phyloP scores from a whole-genome alignment of 2,329 filamentous ascomycete species.

The Colletotrichum sojae region DNA sequence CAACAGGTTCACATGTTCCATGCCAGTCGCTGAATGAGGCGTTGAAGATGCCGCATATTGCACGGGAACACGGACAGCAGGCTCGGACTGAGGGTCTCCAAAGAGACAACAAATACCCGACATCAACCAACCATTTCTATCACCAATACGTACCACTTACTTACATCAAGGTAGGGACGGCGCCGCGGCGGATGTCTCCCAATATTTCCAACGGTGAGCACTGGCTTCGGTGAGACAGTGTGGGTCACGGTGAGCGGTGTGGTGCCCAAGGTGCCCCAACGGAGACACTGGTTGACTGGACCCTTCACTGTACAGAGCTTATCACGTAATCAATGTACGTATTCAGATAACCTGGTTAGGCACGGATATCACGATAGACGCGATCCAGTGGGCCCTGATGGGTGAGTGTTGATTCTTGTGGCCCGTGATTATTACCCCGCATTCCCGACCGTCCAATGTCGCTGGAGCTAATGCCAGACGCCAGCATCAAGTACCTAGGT shows the following conservation, averaged over 20 bases:
- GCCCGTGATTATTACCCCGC: constrained; percentile 23
- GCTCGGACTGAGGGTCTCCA: background rate
- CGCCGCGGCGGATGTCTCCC: background rate
- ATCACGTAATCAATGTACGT: no score
- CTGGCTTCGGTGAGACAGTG: constrained; percentile 31
- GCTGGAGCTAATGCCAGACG: constrained; percentile 12
- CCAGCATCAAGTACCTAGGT: no score
- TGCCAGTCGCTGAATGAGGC: constrained; percentile 6
- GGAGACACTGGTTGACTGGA: background rate
- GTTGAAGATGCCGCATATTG: constrained; percentile 18
- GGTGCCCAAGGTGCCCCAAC: constrained; percentile 9
- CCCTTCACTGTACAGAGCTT: no score
- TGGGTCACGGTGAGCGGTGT: constrained; percentile 3
- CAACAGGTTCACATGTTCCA: constrained; percentile 31
- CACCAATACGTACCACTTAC: no score
- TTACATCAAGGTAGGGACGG: no score
- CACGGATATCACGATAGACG: no score
- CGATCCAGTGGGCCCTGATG: no score
- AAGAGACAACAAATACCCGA: constrained; percentile 24
- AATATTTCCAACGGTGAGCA: constrained; percentile 34
- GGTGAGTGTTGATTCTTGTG: background rate
- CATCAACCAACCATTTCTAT: no score
- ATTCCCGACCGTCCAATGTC: constrained; percentile 24
- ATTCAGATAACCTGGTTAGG: no score
- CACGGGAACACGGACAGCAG: constrained; percentile 10